A percentile compares a stretch with the other conserved stretches of the same genome.
phyloP scores from a whole-genome alignment of 1,139 yeast species.

The Yamadazyma siamensis region DNA sequence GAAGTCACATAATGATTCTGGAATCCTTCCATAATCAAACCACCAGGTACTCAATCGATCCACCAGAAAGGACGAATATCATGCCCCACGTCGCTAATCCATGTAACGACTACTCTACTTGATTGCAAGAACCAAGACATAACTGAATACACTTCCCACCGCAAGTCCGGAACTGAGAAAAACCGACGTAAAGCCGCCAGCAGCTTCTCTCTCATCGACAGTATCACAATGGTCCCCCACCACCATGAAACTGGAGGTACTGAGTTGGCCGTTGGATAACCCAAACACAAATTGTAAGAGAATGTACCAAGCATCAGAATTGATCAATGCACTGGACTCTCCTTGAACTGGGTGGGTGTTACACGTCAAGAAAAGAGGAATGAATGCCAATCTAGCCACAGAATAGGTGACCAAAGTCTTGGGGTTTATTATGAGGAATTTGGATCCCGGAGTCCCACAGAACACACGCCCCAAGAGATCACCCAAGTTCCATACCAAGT shows the following conservation, averaged over 20 bases:
- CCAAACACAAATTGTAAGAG: slow-evolving; percentile 76
- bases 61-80: no score
- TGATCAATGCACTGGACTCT: slow-evolving; percentile 33
- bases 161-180: slow-evolving; percentile 74
- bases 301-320: slow-evolving; percentile 67
- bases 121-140: slow-evolving; percentile 49
- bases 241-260: slow-evolving; percentile 78
- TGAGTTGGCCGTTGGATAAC: slow-evolving; percentile 78
- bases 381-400: slow-evolving; percentile 47
- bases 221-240: slow-evolving; percentile 59
- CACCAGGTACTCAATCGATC: no score
- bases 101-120: slow-evolving; percentile 13
- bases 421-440: slow-evolving; percentile 37
- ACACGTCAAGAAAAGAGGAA: slow-evolving; percentile 69
- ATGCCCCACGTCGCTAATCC: no score
- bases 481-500: slow-evolving; percentile 82
- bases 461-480: slow-evolving; percentile 75
- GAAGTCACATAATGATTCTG: no score
- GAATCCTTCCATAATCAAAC: no score
- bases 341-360: slow-evolving; percentile 50
- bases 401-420: slow-evolving; percentile 48
- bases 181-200: slow-evolving; percentile 87
- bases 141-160: slow-evolving; percentile 72
- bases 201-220: slow-evolving; percentile 79
- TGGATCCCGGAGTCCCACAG: slow-evolving; percentile 52